These are phyloP conservation scores for Fusarium bactridioides DNA, from an alignment of 2,329 filamentous ascomycete species.

Conservation along the genomic window DNA sequence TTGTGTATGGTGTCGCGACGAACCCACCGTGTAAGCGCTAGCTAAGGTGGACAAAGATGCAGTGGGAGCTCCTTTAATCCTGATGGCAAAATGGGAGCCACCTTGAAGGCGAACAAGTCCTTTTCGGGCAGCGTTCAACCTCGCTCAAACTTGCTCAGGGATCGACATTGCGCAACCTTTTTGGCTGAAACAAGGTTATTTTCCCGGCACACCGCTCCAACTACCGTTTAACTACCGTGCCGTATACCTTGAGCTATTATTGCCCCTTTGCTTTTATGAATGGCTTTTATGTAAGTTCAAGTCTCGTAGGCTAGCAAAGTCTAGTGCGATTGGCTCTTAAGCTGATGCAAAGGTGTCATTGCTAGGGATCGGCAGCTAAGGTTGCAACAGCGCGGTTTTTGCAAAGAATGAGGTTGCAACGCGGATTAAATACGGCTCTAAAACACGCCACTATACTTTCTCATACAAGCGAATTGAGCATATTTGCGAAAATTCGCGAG, in stretches of 20 bases:
- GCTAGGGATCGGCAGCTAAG: background rate
- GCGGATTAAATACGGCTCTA: background rate
- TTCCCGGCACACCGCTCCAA: background rate
- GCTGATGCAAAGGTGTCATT: background rate
- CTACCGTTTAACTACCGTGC: slow-evolving; percentile 4
- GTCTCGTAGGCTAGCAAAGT: background rate
- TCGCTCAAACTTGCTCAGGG: background rate
- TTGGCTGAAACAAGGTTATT: background rate
- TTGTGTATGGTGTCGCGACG: background rate
- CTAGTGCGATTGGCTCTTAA: background rate
- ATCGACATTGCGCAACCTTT: slow-evolving; percentile 25
- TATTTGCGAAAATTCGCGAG: slow-evolving; percentile 1
- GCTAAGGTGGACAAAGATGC: background rate
- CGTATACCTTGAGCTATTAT: background rate
- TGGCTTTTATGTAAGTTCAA: background rate
- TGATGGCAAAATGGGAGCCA: background rate
- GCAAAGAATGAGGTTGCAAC: background rate
- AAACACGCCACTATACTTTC: background rate
- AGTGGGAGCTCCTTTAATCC: slow-evolving; percentile 1
- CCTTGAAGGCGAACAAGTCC: background rate
- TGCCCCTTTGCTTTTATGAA: background rate
- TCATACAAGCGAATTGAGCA: background rate
- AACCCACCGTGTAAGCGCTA: background rate
- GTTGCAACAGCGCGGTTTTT: background rate
- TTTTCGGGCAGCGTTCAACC: background rate